Percentiles rank a stretch among this genome's conserved stretches.
These are phyloP conservation scores for Pelargonium australe DNA, from an alignment of 441 rosid genomes.

Conservation along the genomic window DNA sequence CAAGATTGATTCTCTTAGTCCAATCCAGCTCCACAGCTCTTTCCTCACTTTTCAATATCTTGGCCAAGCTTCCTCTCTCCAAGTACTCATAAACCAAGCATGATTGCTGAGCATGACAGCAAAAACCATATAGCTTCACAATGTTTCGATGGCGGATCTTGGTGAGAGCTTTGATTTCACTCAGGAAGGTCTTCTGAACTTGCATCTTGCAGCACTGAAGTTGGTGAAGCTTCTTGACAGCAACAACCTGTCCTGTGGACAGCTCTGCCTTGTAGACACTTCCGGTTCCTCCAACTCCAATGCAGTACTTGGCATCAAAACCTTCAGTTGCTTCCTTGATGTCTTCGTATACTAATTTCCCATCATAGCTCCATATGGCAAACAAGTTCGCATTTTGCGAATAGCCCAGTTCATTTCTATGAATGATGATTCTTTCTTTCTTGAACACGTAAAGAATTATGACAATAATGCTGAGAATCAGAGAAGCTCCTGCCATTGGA, in stretches of 20 bases:
- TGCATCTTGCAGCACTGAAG: conserved; percentile 14
- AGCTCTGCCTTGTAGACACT: conserved; percentile 35
- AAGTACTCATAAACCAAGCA: conserved; percentile 35
- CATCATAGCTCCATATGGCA: conserved; percentile 26
- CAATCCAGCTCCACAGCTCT: conserved; percentile 28
- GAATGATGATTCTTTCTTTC: background rate
- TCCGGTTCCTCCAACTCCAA: conserved; percentile 34
- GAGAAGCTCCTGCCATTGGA: conserved; percentile 16
- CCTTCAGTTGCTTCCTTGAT: conserved; percentile 27
- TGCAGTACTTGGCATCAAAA: conserved; percentile 28
- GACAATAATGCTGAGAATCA: background rate
- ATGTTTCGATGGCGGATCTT: conserved; percentile 40
- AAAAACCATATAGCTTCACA: conserved; percentile 37
- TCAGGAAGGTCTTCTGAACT: conserved; percentile 21
- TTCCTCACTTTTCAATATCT: conserved; percentile 23
- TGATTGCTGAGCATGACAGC: conserved; percentile 25
- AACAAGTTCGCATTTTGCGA: conserved; percentile 6
- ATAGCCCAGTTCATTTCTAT: background rate
- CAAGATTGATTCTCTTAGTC: conserved; percentile 28
- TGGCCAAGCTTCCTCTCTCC: conserved; percentile 36
- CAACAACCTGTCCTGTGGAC: conserved; percentile 23
- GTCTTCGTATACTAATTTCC: conserved; percentile 24
- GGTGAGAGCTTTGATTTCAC: conserved; percentile 31
- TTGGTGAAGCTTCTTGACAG: conserved; percentile 29
- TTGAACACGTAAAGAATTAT: background rate